These are phyloP conservation scores for Globisporangium alternatum DNA, from an alignment of 352 stramenopile genomes.

Conservation along the genomic window DNA sequence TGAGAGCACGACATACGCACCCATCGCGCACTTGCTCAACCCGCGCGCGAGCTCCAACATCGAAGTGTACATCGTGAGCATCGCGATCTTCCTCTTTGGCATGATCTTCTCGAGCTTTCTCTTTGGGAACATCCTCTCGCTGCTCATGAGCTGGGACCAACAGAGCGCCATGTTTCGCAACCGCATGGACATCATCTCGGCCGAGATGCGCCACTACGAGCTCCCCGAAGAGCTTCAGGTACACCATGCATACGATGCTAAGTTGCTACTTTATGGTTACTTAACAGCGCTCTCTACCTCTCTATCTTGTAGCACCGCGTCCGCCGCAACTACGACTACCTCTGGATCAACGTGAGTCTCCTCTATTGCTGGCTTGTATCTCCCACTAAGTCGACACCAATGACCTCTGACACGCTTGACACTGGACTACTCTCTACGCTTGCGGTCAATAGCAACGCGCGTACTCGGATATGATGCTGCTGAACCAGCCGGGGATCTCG, in stretches of 20 bases:
- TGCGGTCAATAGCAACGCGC: constrained; percentile 52
- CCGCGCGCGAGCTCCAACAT: constrained; percentile 37
- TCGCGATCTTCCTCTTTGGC: constrained; percentile 67
- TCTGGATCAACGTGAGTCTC: constrained; percentile 75
- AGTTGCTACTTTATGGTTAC: too few species aligned
- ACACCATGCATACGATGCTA: neutral
- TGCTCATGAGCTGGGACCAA: constrained; percentile 83
- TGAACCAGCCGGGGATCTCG: constrained; percentile 77
- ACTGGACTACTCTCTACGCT: neutral
- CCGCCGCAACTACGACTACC: constrained; percentile 79
- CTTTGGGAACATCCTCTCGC: constrained; percentile 74
- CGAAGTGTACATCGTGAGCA: constrained; percentile 65
- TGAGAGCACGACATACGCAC: constrained; percentile 57
- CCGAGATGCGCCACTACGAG: constrained; percentile 82
- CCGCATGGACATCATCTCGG: constrained; percentile 83
- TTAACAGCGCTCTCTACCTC: neutral
- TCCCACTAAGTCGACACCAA: neutral
- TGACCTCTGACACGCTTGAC: neutral
- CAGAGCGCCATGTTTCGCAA: constrained; percentile 77
- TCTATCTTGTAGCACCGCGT: constrained; percentile 49
- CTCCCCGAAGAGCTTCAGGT: constrained; percentile 65
- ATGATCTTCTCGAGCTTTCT: constrained; percentile 69
- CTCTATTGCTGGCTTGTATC: neutral
- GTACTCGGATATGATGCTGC: constrained; percentile 84
- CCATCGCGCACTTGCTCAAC: constrained; percentile 47